These are phyloP conservation scores for Colletotrichum lupini DNA, from an alignment of 2,329 filamentous ascomycete species.

Conservation along the genomic window DNA sequence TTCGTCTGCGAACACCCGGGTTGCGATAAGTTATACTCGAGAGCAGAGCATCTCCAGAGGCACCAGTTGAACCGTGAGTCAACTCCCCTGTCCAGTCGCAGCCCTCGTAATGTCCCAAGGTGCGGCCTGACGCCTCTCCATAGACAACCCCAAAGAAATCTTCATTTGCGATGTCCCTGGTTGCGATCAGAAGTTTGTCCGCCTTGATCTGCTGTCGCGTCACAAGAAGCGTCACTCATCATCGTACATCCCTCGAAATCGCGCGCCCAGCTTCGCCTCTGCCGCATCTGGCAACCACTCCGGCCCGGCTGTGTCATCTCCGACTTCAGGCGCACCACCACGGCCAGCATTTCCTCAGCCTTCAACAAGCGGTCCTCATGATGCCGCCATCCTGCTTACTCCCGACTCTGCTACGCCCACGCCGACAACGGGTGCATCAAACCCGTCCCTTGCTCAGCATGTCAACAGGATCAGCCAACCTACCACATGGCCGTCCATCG, in stretches of 20 bases:
- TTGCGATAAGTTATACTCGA: conserved; percentile 83
- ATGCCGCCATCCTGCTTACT: conserved; percentile 58
- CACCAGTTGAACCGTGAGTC: conserved; percentile 79
- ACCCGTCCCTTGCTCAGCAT: conserved; percentile 21
- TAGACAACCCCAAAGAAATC: conserved; percentile 84
- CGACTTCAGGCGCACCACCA: conserved; percentile 37
- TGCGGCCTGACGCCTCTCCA: conserved; percentile 5
- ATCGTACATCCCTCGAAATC: conserved; percentile 61
- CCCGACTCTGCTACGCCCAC: conserved; percentile 50
- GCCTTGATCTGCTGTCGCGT: conserved; percentile 78
- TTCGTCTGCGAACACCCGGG: conserved; percentile 76
- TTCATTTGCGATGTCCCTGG: conserved; percentile 80
- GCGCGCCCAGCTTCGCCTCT: conserved; percentile 58
- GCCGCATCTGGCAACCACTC: conserved; percentile 34
- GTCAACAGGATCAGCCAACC: conserved; percentile 39
- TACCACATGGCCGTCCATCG: conserved; percentile 48
- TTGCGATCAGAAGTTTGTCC: conserved; percentile 81
- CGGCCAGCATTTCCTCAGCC: conserved; percentile 37
- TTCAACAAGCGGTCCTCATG: conserved; percentile 52
- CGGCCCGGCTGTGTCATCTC: conserved; percentile 25
- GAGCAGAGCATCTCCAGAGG: conserved; percentile 83
- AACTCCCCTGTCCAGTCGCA: neutral
- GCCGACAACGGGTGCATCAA: conserved; percentile 37
- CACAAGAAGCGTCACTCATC: conserved; percentile 74
- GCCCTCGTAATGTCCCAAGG: neutral